Conservation (phyloP, 768 basidiomycete species). For the Roridomyces roridus region DNA sequence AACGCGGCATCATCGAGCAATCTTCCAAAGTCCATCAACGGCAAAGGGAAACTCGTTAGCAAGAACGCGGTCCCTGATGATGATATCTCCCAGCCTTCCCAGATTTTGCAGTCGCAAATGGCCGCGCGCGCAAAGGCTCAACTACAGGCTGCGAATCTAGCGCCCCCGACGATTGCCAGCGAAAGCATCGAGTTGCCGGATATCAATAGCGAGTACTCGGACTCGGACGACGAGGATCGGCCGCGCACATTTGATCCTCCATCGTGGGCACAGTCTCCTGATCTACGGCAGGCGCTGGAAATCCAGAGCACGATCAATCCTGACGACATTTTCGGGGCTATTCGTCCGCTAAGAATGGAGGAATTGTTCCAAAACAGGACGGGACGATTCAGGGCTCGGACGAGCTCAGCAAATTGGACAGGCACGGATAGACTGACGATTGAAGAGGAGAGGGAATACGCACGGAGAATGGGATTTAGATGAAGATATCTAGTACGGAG, state of each 20-base stretch:
- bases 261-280: constrained; percentile 92
- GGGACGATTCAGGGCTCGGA: constrained; percentile 85
- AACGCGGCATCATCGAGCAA: constrained; percentile 34
- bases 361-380: constrained; percentile 85
- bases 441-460: constrained; percentile 89
- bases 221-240: constrained; percentile 91
- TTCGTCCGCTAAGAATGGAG: constrained; percentile 89
- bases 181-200: constrained; percentile 93
- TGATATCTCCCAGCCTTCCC: constrained; percentile 64
- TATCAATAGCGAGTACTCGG: constrained; percentile 95
- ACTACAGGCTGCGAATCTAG: constrained; percentile 61
- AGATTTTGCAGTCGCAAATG: constrained; percentile 70
- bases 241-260: constrained; percentile 77
- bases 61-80: constrained; percentile 49
- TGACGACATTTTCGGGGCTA: constrained; percentile 90
- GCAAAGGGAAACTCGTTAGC: constrained; percentile 54
- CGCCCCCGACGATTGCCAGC: constrained; percentile 58
- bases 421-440: constrained; percentile 87
- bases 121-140: constrained; percentile 74
- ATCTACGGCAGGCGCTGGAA: constrained; percentile 78
- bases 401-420: constrained; percentile 95
- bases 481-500: constrained; percentile 54
- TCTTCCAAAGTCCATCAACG: constrained; percentile 37
- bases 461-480: constrained; percentile 86
- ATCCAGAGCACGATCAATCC: constrained; percentile 88